Base-by-base conservation (phyloP, 176 grass and related monocot species). In the Triticum timopheevii region DNA sequence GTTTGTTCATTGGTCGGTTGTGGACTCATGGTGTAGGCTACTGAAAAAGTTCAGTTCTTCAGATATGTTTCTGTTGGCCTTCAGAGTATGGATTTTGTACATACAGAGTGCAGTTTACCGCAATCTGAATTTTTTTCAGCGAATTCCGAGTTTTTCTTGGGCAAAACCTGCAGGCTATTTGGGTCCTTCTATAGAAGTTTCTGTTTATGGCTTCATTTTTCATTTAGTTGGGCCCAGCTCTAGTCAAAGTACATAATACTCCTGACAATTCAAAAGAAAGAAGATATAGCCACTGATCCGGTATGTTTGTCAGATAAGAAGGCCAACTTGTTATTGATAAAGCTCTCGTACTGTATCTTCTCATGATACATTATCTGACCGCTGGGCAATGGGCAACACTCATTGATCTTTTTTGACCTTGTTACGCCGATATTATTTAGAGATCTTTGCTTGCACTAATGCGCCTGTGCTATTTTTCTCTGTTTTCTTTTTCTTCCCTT, bases 21-120 rank as follows among this genome's bases (percentile, higher is more conserved):
- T 77, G 3, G n/a, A 73, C 31, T 38, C 52, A 70, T 61, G 1
- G 30, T 82, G 35, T 54, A 74, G 75, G 72, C 25, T 44, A 76
- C 39, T 22, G 6, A 3, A 68, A 77, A 77, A 49, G 13, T 80
- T 82, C 28, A 47, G 12, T 80, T 82, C 30, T 69, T 86, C 1
- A 19, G 77, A 61, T 50, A 50, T 45, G 35, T 10, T 74, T 86
- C 66, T 11, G 8, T 49, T 81, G 38, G 58, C 33, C 69, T 77
- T 73, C 8, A 27, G 39, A 65, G 13, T 87, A 81, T 52, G 34
- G 27, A 80, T 71, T 87, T 45, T 87, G 40, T 84, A 83, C 64
- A 63, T 81, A 65, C 68, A 63, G 45, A 79, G 8, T 86, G 56
- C 3, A 11, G 4, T 72, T 87, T 65, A 83, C 67, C 6, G 10